Base-by-base conservation (phyloP, 2,329 filamentous ascomycete species). In the Colletotrichum sojae region DNA sequence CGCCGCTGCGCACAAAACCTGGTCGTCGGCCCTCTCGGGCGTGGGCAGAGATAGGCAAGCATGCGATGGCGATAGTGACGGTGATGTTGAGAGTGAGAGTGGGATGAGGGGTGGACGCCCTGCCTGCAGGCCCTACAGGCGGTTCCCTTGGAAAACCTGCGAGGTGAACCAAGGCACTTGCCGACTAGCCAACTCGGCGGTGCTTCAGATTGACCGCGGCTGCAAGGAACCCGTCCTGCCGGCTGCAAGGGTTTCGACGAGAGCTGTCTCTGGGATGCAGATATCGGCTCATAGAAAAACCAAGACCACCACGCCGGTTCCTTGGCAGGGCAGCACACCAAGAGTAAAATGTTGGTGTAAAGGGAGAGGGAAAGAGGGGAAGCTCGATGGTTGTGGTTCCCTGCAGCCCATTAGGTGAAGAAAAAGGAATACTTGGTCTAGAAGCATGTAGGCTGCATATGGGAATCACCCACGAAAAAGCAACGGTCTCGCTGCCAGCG, bases 161-260 rank as follows among this genome's bases (percentile, higher is more conserved):
- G 10, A 62, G 49, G 10, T 18, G 9, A 45, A 40, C 49, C 49
- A 53, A 46, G 59, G 16, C 25, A 43, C 22, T 62, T 45, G 36
- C 18, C 18, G 20, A 53, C 53, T 60, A 48, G 45, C 56, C 39
- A n/a, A 13, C 43, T 66, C 18, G 49, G 51, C 56, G 36, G 16
- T 55, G 62, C 51, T 46, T 69, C 67, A 67, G 56, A 27, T 67
- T 69, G 54, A 69, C 25, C 40, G 55, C 36, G 12, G 22, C 66
- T 65, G 66, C 66, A 68, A 68, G 66, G 61, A 65, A 60, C 55
- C 62, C 55, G 62, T 45, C 36, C 10, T 25, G 27, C 62, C 22
- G 53, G 15, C 67, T 69, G 62, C 67, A 69, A 69, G 67, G 67
- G 67, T 53, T 59, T 20, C 22, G 18, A 49, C 31, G 56, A 59